Evolutionary conservation across 202 grass and related monocot species (phyloP), one percentile per base, ranked within the genome.

Genomic region (Thinopyrum obtusiflorum): DNA sequence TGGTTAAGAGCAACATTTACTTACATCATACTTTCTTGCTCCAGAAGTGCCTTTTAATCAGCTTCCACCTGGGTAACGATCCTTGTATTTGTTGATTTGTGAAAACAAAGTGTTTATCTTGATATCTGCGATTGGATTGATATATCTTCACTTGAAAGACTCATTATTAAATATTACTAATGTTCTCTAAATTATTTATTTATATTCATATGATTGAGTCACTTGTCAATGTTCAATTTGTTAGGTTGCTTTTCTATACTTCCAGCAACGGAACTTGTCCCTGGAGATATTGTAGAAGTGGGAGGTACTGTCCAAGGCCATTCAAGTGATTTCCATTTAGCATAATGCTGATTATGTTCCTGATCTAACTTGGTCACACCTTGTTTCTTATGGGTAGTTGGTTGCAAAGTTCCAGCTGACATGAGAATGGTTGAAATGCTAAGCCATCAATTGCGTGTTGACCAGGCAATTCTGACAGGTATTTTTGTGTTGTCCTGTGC

Each of bases 261-360:
- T 85, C 97, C 93, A 85, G 97, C 93, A 82, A 92, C 93, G 1
- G 97, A 98, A 83, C 97, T 98, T 85, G 93, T 98, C 55, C 97
- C 97, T 88, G 97, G 97, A 85, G 97, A 98, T 91, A 98, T 98
- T 92, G 91, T 98, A 87, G 97, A 98, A 98, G 91, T 98, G 79
- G 97, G 90, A 94, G 97, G 97, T 98, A 94, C 63, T 57, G 27
- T 83, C 53, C 65, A 75, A 63, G 86, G 37, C 29, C 47, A 55
- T 84, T 84, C 1, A 29, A 23, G 35, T 73, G 25, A 67, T 86
- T 63, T 73, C 15, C 13, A 39, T 77, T 78, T 67, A 87, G 75
- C 83, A 71, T 17, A 11, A 80, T 83, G 37, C 81, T 61, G 51
- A 59, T 9, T 65, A 78, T 82, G 65, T 74, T 80, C 35, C 76